Evolutionary conservation across 1,139 yeast species (phyloP).

Genomic region (Arxiozyma telluris): DNA sequence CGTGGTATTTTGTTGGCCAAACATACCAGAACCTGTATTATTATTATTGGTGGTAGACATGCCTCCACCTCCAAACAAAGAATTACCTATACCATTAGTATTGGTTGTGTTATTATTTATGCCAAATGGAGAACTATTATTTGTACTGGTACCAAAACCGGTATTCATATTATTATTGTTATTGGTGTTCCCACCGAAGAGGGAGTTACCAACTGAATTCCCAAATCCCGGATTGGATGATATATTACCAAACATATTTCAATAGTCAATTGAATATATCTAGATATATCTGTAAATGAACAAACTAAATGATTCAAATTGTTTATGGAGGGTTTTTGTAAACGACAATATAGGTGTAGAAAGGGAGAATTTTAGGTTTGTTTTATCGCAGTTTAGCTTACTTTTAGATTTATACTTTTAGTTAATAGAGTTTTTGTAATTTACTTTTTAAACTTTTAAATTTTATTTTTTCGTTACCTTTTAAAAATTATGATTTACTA

Average conservation of each 20-base stretch:
- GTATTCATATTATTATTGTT: slow-evolving; percentile 17
- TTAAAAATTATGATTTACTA: too few species aligned
- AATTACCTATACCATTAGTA: slow-evolving; percentile 14
- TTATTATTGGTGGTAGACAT: slow-evolving; percentile 4
- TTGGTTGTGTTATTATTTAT: slow-evolving; percentile 19
- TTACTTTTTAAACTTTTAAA: too few species aligned
- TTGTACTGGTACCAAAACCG: slow-evolving; percentile 8
- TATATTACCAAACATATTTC: slow-evolving; percentile 20
- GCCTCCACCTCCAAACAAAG: slow-evolving; percentile 38
- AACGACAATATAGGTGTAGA: not conserved
- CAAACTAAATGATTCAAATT: not conserved
- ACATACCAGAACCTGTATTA: slow-evolving; percentile 21
- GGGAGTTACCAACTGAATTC: slow-evolving; percentile 12
- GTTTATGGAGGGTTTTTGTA: not conserved
- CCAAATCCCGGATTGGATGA: slow-evolving; percentile 12
- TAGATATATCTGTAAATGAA: not conserved
- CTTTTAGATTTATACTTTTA: not conserved
- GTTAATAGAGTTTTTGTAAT: not conserved
- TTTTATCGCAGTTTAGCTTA: too few species aligned
- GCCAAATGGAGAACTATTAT: slow-evolving; percentile 37
- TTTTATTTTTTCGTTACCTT: too few species aligned
- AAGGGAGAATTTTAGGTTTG: too few species aligned
- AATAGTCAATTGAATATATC: not conserved
- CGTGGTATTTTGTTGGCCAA: slow-evolving; percentile 19
- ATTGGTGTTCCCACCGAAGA: slow-evolving; percentile 1